Evolutionary conservation across 257 asterid genomes (phyloP), one percentile per base, ranked within the genome.

Genomic region (Nicotiana otophora): DNA sequence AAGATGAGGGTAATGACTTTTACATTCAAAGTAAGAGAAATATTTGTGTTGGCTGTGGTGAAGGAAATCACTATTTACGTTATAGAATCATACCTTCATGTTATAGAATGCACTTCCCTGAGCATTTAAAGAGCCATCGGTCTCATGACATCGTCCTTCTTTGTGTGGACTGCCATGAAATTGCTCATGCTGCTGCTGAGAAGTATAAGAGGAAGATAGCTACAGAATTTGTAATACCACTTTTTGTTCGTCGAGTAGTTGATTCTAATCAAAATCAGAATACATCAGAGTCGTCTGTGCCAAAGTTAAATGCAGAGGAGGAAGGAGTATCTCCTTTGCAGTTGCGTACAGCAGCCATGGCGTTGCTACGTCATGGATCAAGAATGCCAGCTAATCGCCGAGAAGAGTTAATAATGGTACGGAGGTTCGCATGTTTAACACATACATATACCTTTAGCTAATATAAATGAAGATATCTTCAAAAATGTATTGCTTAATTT

Each of bases 11-110:
- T 81, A 96, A 94, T 66, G 97, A 91, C 87, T 96, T 96, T 83
- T 96, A 96, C 86, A 90, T 96, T 81, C 99, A 94, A 86, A 96
- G 97, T 87, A 96, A 95, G 94, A 93, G 92, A 90, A 96, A 94
- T 76, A 96, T 96, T 28, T 96, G 99, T 85, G 99, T 96, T 57
- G 91, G 98, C 76, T 96, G 99, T 89, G 99, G 99, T 82, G 98
- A 96, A 91, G 98, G 94, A 82, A 93, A 91, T 86, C 99, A 96
- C 90, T 96, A 96, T 84, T 88, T 96, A 80, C 93, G 98, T 53
- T 94, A 96, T 87, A 90, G 99, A 87, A 90, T 96, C 34, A 96
- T 96, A 88, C 99, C 99, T 10, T 93, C 99, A 5, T 96, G 99
- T 93, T 96, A 96, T 88, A 91, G 99, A 87, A 82, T 92, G 82